These are phyloP conservation scores for Bodo saltans DNA, from an alignment of 78 protist genomes.

Conservation along the genomic window DNA sequence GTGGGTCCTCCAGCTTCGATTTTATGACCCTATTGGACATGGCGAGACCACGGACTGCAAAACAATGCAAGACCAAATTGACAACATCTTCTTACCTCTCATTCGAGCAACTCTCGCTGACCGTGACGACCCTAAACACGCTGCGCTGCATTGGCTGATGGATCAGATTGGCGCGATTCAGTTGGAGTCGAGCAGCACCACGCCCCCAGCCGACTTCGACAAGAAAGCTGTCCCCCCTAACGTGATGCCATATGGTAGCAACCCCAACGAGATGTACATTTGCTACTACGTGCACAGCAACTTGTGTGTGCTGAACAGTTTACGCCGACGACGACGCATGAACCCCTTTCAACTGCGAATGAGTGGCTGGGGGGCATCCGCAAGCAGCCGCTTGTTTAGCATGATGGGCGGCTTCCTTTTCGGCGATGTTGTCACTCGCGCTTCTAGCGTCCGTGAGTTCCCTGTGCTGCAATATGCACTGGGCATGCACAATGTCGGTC, in stretches of 20 bases:
- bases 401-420: conserved; percentile 25
- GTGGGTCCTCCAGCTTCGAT: neutral
- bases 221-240: conserved; percentile 34
- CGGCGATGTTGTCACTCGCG: conserved; percentile 25
- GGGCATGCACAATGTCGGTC: conserved; percentile 22
- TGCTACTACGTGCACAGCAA: conserved; percentile 38
- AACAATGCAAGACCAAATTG: conserved; percentile 62
- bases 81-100: conserved; percentile 88
- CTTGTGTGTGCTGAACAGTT: conserved; percentile 29
- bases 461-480: conserved; percentile 40
- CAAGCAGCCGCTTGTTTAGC: too few species aligned
- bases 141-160: neutral
- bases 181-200: neutral
- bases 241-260: conserved; percentile 60
- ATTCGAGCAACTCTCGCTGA: conserved; percentile 89
- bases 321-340: too few species aligned
- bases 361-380: too few species aligned
- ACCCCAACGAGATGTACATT: conserved; percentile 31
- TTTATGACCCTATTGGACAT: conserved; percentile 36
- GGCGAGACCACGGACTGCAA: conserved; percentile 85
- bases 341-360: too few species aligned
- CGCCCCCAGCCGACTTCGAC: neutral
- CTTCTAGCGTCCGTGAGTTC: neutral
- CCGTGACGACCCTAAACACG: neutral
- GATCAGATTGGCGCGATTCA: conserved; percentile 10